phyloP scores from a whole-genome alignment of 495 filamentous ascomycete genomes.

The Apodospora peruviana region DNA sequence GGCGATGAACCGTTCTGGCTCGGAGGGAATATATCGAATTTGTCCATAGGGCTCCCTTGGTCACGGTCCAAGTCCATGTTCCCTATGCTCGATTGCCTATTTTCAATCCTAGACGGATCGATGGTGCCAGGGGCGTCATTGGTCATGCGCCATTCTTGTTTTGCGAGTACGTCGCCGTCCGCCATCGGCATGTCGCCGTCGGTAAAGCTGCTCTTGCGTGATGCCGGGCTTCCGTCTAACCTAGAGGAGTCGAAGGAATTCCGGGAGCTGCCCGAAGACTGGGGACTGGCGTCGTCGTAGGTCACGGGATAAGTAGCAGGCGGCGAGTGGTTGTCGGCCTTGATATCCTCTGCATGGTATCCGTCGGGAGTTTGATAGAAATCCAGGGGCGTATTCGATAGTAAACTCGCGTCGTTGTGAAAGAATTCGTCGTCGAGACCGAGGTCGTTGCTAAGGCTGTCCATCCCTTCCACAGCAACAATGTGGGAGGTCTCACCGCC shows the following conservation, averaged over 20 bases:
- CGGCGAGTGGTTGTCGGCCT: constrained; percentile 7
- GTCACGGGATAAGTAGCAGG: constrained; percentile 12
- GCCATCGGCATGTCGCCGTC: constrained; percentile 11
- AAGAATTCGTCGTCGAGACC: too few species aligned
- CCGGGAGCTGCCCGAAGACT: constrained; percentile 18
- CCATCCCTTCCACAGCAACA: too few species aligned
- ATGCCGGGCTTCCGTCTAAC: constrained; percentile 8
- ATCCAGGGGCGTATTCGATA: too few species aligned
- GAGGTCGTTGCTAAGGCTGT: too few species aligned
- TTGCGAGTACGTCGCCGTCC: not conserved
- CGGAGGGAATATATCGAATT: not conserved
- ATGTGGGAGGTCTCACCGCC: too few species aligned
- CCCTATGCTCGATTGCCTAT: not conserved
- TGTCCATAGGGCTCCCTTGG: not conserved
- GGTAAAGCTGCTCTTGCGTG: constrained; percentile 12
- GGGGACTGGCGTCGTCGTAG: constrained; percentile 1
- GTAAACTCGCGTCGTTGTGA: too few species aligned
- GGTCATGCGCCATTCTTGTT: not conserved
- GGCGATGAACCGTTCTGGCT: not conserved
- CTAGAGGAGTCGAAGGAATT: constrained; percentile 35
- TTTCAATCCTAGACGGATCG: not conserved
- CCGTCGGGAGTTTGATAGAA: not conserved
- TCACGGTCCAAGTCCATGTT: not conserved
- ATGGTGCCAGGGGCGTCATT: too few species aligned
- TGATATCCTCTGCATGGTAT: not conserved